Evolutionary conservation across 257 asterid species (phyloP).

Genomic region (Solanum sparsipilum): DNA sequence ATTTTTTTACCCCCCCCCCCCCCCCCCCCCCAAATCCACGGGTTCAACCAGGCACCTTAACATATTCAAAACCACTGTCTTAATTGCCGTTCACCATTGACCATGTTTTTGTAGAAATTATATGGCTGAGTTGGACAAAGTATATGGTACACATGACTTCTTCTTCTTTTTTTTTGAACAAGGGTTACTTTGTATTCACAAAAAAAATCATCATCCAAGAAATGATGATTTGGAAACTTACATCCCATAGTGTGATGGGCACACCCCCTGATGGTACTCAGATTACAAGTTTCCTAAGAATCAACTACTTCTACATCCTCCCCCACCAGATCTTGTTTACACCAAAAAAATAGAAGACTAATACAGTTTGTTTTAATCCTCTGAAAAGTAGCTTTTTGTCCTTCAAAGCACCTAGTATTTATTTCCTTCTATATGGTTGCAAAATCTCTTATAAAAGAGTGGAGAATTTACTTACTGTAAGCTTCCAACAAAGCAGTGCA

Average conservation of each 20-base stretch:
- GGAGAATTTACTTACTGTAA: constrained; percentile 43
- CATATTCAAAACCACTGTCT: not conserved
- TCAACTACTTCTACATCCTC: not conserved
- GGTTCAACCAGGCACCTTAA: not conserved
- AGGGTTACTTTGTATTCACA: not conserved
- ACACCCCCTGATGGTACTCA: not conserved
- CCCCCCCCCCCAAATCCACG: not conserved
- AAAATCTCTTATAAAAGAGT: not conserved
- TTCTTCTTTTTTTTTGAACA: not conserved
- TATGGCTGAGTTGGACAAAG: not conserved
- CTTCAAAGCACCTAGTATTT: not conserved
- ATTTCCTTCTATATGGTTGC: not conserved
- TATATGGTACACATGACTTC: not conserved
- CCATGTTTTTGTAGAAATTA: not conserved
- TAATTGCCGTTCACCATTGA: not conserved
- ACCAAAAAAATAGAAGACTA: not conserved
- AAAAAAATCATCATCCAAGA: not conserved
- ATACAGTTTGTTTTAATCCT: not conserved
- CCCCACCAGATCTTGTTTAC: not conserved
- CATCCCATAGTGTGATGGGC: not conserved
- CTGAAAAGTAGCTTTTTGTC: not conserved
- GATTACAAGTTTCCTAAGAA: not conserved
- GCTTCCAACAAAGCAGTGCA: constrained; percentile 92
- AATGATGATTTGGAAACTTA: not conserved
- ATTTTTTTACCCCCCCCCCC: not conserved